A percentile compares a stretch with the other conserved stretches of the same genome.
phyloP scores from a whole-genome alignment of 345 rosid genomes.

The Gossypium mustelinum region DNA sequence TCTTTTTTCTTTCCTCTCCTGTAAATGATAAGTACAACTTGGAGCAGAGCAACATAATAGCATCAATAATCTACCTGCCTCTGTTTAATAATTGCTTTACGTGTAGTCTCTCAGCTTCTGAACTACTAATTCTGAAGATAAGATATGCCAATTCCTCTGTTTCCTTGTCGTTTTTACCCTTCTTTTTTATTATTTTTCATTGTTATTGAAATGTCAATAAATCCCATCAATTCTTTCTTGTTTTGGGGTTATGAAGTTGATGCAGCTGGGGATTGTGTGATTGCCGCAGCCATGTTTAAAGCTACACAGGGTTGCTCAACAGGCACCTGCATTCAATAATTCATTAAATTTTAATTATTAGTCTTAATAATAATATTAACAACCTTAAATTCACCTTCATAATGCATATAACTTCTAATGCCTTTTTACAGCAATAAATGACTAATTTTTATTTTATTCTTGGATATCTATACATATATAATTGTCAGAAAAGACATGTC shows the following conservation, averaged over 20 bases:
- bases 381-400: neutral
- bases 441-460: neutral
- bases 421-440: too few relatives aligned
- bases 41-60: neutral
- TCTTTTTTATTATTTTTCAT: neutral
- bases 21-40: neutral
- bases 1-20: neutral
- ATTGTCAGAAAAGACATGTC: neutral
- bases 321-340: conserved; percentile 60
- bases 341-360: neutral
- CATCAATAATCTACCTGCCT: neutral
- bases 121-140: neutral
- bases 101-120: neutral
- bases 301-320: conserved; percentile 84
- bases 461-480: neutral
- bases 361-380: neutral
- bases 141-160: neutral
- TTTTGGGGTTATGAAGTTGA: neutral
- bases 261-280: conserved; percentile 62
- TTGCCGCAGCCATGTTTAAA: conserved; percentile 64
- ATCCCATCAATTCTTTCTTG: neutral
- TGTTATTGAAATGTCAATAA: conserved; percentile 1
- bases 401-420: neutral
- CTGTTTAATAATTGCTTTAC: neutral
- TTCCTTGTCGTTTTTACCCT: neutral